Percentiles rank a stretch among this genome's conserved stretches.
Evolutionary conservation across 768 basidiomycete species (phyloP).

Genomic region (Saitozyma sp.): DNA sequence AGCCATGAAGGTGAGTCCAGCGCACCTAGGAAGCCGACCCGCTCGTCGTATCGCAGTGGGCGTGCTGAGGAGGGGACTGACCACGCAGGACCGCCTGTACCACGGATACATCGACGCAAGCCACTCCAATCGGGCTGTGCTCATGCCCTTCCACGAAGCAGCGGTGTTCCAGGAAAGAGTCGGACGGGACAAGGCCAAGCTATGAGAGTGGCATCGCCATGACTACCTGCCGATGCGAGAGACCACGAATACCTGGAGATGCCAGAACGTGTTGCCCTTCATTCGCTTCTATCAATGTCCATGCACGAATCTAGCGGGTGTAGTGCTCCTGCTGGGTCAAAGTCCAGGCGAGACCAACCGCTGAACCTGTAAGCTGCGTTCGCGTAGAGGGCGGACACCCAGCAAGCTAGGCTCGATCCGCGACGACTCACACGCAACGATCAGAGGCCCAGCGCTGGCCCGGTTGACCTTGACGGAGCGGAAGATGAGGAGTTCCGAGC

Average conservation of each 20-base stretch:
- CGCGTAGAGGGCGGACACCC: too few relatives aligned
- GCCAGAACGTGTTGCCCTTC: too few relatives aligned
- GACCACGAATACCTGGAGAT: too few relatives aligned
- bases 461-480: slow-evolving; percentile 65
- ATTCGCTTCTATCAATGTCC: too few relatives aligned
- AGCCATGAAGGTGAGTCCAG: slow-evolving; percentile 43
- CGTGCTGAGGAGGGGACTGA: not conserved
- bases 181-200: not conserved
- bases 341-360: too few relatives aligned
- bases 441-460: slow-evolving; percentile 69
- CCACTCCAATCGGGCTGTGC: not conserved
- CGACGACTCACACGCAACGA: slow-evolving; percentile 75
- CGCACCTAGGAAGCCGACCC: too few relatives aligned
- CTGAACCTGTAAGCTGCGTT: too few relatives aligned
- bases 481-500: slow-evolving; percentile 80
- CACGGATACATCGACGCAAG: slow-evolving; percentile 26
- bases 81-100: slow-evolving; percentile 22
- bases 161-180: not conserved
- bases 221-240: too few relatives aligned
- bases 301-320: too few relatives aligned
- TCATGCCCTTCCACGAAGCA: not conserved
- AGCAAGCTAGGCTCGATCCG: too few relatives aligned
- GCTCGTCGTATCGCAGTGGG: too few relatives aligned
- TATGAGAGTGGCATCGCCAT: not conserved
- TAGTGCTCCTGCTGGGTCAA: too few relatives aligned